Percentiles rank a stretch among this genome's conserved stretches.
These are phyloP conservation scores for Fraxinus cuspidata DNA, from an alignment of 257 asterid species.

Conservation along the genomic window DNA sequence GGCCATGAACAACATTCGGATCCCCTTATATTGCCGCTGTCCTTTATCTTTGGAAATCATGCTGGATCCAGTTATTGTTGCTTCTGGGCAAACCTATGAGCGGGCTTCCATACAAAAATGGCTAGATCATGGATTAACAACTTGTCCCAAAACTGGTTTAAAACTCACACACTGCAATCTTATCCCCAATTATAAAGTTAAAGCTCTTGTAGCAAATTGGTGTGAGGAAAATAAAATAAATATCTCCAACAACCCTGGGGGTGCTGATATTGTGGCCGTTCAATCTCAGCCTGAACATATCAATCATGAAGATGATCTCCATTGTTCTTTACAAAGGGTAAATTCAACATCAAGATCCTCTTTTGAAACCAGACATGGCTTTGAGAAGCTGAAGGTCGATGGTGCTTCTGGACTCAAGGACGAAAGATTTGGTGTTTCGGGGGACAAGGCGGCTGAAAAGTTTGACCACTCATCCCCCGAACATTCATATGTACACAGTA, in stretches of 20 bases:
- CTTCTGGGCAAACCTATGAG: constrained; percentile 93
- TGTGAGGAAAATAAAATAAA: constrained; percentile 56
- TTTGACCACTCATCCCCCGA: constrained; percentile 60
- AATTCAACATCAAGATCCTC: constrained; percentile 41
- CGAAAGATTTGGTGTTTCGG: constrained; percentile 34
- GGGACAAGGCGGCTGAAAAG: constrained; percentile 44
- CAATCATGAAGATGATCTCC: constrained; percentile 29
- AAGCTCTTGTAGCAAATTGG: constrained; percentile 76
- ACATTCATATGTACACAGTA: constrained; percentile 82
- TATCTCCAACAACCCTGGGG: constrained; percentile 30
- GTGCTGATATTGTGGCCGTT: constrained; percentile 23
- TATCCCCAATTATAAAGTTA: constrained; percentile 74
- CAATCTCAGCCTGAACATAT: constrained; percentile 25
- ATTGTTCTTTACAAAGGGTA: constrained; percentile 29
- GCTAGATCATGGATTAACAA: constrained; percentile 73
- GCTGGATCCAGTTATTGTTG: constrained; percentile 88
- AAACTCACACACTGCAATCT: constrained; percentile 63
- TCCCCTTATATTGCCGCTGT: constrained; percentile 75
- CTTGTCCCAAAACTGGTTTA: constrained; percentile 69
- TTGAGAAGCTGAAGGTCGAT: constrained; percentile 33
- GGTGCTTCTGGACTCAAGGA: constrained; percentile 31
- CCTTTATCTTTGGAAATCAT: constrained; percentile 81
- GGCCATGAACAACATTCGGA: constrained; percentile 46
- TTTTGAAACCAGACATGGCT: constrained; percentile 31
- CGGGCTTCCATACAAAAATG: constrained; percentile 75